Conservation (phyloP, 192 early-diverging fungal species). For the Mortierella antarctica region DNA sequence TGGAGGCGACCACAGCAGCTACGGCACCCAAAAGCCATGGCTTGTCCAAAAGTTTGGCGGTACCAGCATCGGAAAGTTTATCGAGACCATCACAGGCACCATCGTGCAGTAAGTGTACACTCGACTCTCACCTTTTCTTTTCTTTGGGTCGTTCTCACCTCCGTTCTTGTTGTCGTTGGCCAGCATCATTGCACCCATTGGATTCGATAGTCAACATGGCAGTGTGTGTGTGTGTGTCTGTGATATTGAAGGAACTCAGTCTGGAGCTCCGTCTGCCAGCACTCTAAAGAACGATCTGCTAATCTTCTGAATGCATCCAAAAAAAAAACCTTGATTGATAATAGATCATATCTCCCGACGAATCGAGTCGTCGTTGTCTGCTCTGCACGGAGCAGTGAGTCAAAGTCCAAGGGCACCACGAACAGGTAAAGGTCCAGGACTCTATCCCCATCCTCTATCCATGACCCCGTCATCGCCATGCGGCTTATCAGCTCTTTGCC, state of each 20-base stretch:
- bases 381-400: constrained; percentile 91
- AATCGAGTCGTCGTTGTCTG: constrained; percentile 92
- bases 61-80: constrained; percentile 91
- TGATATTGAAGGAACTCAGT: background rate
- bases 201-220: too few relatives aligned
- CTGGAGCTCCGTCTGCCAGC: background rate
- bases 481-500: background rate
- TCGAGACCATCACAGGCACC: constrained; percentile 74
- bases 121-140: too few relatives aligned
- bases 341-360: constrained; percentile 73
- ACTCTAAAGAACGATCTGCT: background rate
- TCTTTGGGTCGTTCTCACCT: too few relatives aligned
- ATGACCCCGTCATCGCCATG: too few relatives aligned
- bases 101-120: constrained; percentile 83
- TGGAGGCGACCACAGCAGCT: background rate
- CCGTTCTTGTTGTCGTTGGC: too few relatives aligned
- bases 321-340: background rate
- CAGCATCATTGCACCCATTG: too few relatives aligned
- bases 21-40: constrained; percentile 58
- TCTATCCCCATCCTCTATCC: constrained; percentile 41
- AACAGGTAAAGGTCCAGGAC: constrained; percentile 62
- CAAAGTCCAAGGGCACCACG: constrained; percentile 93
- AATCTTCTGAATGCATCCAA: background rate
- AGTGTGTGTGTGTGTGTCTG: background rate
- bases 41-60: constrained; percentile 96